These are phyloP conservation scores for Acer campestre DNA, from an alignment of 345 rosid species.

Conservation along the genomic window DNA sequence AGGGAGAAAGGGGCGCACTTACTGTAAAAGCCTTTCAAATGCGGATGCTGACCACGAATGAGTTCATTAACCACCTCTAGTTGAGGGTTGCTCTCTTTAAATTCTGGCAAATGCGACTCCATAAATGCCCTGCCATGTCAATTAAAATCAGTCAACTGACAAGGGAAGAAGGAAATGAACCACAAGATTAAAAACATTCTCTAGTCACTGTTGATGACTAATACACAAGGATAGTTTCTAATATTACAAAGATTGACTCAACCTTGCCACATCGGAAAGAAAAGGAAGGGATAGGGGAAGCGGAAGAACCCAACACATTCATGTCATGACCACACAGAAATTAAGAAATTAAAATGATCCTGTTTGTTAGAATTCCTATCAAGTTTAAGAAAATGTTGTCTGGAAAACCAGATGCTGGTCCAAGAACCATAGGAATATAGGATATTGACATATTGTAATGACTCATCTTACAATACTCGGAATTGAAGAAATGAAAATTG, in stretches of 20 bases:
- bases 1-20: constrained; percentile 22
- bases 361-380: background rate
- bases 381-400: background rate
- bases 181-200: background rate
- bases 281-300: background rate
- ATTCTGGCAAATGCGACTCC: constrained; percentile 68
- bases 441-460: no score
- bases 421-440: background rate
- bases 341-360: background rate
- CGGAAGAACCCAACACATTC: background rate
- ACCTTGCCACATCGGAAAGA: background rate
- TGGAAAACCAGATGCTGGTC: background rate
- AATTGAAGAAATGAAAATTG: no score
- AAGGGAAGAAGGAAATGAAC: background rate
- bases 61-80: constrained; percentile 74
- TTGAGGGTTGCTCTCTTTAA: constrained; percentile 75
- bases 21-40: constrained; percentile 81
- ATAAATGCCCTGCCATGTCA: constrained; percentile 67
- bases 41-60: constrained; percentile 83
- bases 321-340: background rate
- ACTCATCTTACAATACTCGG: no score
- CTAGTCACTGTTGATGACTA: background rate
- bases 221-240: background rate
- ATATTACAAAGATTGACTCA: background rate
- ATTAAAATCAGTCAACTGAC: background rate